phyloP scores from a whole-genome alignment of 169 alveolate genomes.

The Eimeria sp. region DNA sequence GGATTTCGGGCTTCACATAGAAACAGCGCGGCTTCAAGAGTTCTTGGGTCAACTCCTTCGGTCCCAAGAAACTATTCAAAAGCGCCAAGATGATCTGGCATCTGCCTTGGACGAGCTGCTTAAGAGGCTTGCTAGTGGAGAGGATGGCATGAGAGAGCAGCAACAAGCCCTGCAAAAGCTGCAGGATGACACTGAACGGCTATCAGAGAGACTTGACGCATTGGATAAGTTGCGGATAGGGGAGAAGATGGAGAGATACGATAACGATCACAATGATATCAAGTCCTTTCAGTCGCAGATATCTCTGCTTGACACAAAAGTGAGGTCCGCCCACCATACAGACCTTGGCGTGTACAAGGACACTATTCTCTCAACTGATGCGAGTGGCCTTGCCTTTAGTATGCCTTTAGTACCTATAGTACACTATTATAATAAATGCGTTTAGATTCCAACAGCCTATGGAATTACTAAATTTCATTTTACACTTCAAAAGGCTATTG shows the following conservation, averaged over 20 bases:
- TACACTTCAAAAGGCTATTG: neutral
- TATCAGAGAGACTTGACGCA: conserved; percentile 12
- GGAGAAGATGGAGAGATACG: conserved; percentile 59
- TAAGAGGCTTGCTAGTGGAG: conserved; percentile 44
- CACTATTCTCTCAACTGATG: too few relatives aligned
- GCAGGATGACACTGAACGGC: neutral
- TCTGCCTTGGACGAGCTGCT: conserved; percentile 22
- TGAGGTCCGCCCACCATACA: conserved; percentile 43
- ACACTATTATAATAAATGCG: too few relatives aligned
- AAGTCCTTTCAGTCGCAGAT: conserved; percentile 41
- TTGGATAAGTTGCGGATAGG: conserved; percentile 29
- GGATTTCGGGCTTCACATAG: conserved; percentile 67
- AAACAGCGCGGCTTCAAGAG: conserved; percentile 51
- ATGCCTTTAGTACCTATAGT: too few relatives aligned
- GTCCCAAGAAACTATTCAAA: conserved; percentile 42
- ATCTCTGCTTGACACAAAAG: conserved; percentile 38
- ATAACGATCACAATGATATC: conserved; percentile 39
- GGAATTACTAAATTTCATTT: neutral
- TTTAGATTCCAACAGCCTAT: too few relatives aligned
- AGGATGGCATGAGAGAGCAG: conserved; percentile 27
- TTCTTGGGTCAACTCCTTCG: conserved; percentile 46
- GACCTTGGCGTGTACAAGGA: neutral
- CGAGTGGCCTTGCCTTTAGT: too few relatives aligned
- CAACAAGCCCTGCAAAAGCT: conserved; percentile 61
- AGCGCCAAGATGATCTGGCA: conserved; percentile 43